These are phyloP conservation scores for Keithomyces neogunnii DNA, from an alignment of 2,329 filamentous ascomycete genomes.

Conservation along the genomic window DNA sequence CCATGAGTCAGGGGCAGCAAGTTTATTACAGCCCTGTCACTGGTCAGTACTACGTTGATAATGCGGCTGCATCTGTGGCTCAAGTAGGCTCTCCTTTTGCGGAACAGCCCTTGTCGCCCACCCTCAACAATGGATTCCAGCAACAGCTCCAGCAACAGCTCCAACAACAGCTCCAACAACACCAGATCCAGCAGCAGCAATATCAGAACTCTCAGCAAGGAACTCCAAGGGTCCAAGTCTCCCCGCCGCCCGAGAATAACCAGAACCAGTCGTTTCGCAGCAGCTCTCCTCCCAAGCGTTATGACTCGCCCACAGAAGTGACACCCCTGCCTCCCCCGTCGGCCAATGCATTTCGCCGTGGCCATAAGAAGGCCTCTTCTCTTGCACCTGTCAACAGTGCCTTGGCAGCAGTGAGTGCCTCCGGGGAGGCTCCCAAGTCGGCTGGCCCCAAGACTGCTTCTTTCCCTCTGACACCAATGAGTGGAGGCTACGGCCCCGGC, in stretches of 20 bases:
- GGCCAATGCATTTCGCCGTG: slow-evolving; percentile 84
- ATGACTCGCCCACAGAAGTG: slow-evolving; percentile 59
- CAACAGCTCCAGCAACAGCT: slow-evolving; percentile 32
- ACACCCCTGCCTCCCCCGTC: slow-evolving; percentile 76
- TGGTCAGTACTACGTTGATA: slow-evolving; percentile 77
- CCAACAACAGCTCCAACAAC: slow-evolving; percentile 29
- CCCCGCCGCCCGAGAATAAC: slow-evolving; percentile 61
- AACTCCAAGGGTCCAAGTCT: slow-evolving; percentile 71
- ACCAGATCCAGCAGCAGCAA: slow-evolving; percentile 35
- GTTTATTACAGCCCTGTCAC: slow-evolving; percentile 81
- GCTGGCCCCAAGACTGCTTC: slow-evolving; percentile 69
- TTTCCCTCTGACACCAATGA: slow-evolving; percentile 72
- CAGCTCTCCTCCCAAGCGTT: slow-evolving; percentile 56
- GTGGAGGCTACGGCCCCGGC: slow-evolving; percentile 83
- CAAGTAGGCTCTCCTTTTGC: slow-evolving; percentile 32
- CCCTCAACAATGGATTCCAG: slow-evolving; percentile 20
- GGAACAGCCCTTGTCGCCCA: slow-evolving; percentile 34
- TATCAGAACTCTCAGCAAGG: slow-evolving; percentile 35
- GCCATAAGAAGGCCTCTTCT: slow-evolving; percentile 85
- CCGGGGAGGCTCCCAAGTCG: slow-evolving; percentile 41
- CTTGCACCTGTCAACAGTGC: slow-evolving; percentile 51
- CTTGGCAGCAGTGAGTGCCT: slow-evolving; percentile 34
- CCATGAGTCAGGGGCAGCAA: slow-evolving; percentile 55
- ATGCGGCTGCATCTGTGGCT: slow-evolving; percentile 36
- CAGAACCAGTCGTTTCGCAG: slow-evolving; percentile 45